Evolutionary conservation across 495 filamentous ascomycete genomes (phyloP), one percentile per base, ranked within the genome.

Genomic region (Penicillium coffeae): DNA sequence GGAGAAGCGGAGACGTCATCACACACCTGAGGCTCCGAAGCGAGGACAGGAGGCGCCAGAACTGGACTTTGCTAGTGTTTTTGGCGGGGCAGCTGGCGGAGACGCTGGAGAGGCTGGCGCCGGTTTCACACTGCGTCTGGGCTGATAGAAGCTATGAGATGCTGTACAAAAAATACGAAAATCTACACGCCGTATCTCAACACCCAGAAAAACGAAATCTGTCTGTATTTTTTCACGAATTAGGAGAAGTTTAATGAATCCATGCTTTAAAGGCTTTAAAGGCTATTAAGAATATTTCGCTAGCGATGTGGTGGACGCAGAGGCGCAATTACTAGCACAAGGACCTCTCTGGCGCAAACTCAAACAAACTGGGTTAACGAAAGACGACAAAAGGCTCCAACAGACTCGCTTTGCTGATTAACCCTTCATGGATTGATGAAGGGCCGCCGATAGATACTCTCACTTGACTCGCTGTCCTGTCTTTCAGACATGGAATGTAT

Each of bases 11-110:
- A 73, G 89, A 50, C 71, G 79, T 22, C 65, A 81, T 21, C 83
- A 78, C 47, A 95, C 85, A 35, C 93, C 93, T 2, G 86, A 88
- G 58, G 93, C 93, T n/a, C 93, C 93, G 2, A 84, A 79, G 25
- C 70, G 90, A 6, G 92, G 91, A 0, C 82, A 71, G 44, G 69
- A 86, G 56, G 87, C 83, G 42, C 84, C 83, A 1, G 78, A 67
- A 42, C 70, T 90, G 40, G 69, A 80, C 48, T 78, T 90, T 52
- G 75, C 69, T 32, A 88, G 92, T 68, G 89, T 90, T 32, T 89
- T 86, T 64, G 86, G 87, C 1, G 80, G 90, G 42, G 89, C 90
- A 59, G 76, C 80, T 1, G 82, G 81, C 18, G 76, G 84, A 51
- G 89, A 78, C 51, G 56, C 84, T 16, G 83, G 81, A 52, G 87